Conservation (phyloP, 106 monocot genomes). For the Dactylorhiza incarnata region DNA sequence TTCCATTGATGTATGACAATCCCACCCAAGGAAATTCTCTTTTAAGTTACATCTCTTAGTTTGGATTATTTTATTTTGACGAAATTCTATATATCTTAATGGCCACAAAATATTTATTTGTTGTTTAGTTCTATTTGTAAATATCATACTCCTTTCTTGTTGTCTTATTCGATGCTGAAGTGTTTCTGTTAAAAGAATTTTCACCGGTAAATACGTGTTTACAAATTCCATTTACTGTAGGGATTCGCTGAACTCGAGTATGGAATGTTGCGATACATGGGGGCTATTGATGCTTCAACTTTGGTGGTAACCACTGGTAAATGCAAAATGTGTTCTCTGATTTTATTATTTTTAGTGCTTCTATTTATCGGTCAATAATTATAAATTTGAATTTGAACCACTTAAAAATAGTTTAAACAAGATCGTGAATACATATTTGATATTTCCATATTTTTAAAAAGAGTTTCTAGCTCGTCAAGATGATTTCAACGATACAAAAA, state of each 20-base stretch:
- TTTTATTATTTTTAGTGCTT: background rate
- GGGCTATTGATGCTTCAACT: slow-evolving; percentile 71
- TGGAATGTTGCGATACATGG: slow-evolving; percentile 90
- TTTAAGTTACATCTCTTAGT: no score
- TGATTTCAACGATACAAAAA: no score
- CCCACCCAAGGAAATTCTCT: no score
- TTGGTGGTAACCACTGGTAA: slow-evolving; percentile 81
- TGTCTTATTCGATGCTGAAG: background rate
- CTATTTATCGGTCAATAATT: no score
- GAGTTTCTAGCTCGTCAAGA: no score
- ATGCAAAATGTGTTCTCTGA: background rate
- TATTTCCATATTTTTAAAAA: no score
- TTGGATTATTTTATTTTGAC: no score
- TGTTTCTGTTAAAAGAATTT: background rate
- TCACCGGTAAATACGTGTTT: background rate
- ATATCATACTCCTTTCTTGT: background rate
- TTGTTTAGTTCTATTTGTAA: background rate
- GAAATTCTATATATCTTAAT: no score
- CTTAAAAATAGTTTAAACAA: no score
- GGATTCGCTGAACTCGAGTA: slow-evolving; percentile 98
- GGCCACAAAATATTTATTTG: background rate
- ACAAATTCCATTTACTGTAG: slow-evolving; percentile 20
- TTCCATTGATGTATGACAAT: no score
- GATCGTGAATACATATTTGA: no score
- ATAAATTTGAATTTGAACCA: no score